phyloP scores from a whole-genome alignment of 1,284 basidiomycete species.

The Cutaneotrichosporon spelunceum region DNA sequence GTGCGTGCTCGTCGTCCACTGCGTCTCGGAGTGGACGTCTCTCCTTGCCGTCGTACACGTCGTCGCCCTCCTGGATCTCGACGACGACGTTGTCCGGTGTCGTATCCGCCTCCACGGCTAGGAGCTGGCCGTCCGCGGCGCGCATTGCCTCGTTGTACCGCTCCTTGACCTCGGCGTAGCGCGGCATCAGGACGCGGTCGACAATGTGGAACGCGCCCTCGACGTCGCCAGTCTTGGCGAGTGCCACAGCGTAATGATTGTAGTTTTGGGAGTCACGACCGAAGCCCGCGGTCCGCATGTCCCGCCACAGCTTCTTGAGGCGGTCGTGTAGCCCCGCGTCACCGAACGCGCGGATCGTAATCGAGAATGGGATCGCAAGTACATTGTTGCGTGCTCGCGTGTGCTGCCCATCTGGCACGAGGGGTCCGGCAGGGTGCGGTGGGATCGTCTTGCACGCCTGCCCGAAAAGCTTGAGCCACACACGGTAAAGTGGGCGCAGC shows the following conservation, averaged over 20 bases:
- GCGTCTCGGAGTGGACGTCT: background rate
- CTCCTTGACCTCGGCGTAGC: constrained; percentile 50
- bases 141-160: constrained; percentile 29
- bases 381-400: constrained; percentile 53
- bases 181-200: constrained; percentile 72
- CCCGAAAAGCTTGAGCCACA: constrained; percentile 58
- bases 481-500: constrained; percentile 58
- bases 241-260: constrained; percentile 76
- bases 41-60: background rate
- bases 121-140: background rate
- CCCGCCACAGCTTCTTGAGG: constrained; percentile 67
- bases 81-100: constrained; percentile 11
- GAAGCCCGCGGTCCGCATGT: constrained; percentile 66
- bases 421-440: constrained; percentile 2
- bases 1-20: background rate
- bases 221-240: constrained; percentile 73
- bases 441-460: constrained; percentile 12
- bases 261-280: constrained; percentile 87
- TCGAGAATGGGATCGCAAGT: constrained; percentile 75
- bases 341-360: constrained; percentile 75
- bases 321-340: constrained; percentile 62
- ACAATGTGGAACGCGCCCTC: constrained; percentile 78
- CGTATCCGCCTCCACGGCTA: constrained; percentile 53
- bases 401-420: constrained; percentile 10
- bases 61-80: constrained; percentile 13